Evolutionary conservation across 257 asterid genomes (phyloP).

Genomic region (Scutellaria minor): DNA sequence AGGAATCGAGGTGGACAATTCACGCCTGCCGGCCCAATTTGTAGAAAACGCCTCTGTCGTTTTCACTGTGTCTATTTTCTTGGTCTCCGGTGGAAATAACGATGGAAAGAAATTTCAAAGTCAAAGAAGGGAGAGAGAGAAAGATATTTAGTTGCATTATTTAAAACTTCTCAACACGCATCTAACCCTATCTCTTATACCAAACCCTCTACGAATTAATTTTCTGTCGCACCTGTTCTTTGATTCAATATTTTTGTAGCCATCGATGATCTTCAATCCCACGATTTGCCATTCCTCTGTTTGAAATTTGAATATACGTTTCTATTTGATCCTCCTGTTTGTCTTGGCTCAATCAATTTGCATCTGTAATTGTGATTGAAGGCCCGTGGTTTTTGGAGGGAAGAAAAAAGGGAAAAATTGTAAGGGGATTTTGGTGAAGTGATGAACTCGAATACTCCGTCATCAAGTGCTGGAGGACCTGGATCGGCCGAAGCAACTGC

Average conservation of each 20-base stretch:
- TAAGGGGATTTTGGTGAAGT: constrained; percentile 29
- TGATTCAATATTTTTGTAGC: constrained; percentile 6
- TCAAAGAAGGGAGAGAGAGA: constrained; percentile 40
- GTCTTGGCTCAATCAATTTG: constrained; percentile 5
- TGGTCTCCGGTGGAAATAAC: constrained; percentile 34
- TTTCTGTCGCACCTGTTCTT: constrained; percentile 15
- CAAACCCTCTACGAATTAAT: constrained; percentile 36
- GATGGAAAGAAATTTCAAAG: constrained; percentile 48
- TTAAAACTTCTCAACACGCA: constrained; percentile 30
- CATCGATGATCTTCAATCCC: constrained; percentile 13
- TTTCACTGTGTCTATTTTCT: neutral
- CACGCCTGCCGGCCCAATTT: constrained; percentile 36
- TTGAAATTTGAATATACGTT: constrained; percentile 28
- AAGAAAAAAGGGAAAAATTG: neutral
- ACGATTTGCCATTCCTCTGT: constrained; percentile 16
- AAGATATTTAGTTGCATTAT: neutral
- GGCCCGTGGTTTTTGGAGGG: constrained; percentile 11
- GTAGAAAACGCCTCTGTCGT: neutral
- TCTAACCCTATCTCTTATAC: constrained; percentile 26
- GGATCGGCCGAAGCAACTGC: constrained; percentile 77
- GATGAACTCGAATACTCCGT: constrained; percentile 71
- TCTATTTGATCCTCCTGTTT: constrained; percentile 20
- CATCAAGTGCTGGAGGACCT: constrained; percentile 72
- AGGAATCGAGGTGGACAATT: neutral
- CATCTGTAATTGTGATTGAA: neutral